These are phyloP conservation scores for Phytophthora quininea DNA, from an alignment of 352 stramenopile species.

Conservation along the genomic window DNA sequence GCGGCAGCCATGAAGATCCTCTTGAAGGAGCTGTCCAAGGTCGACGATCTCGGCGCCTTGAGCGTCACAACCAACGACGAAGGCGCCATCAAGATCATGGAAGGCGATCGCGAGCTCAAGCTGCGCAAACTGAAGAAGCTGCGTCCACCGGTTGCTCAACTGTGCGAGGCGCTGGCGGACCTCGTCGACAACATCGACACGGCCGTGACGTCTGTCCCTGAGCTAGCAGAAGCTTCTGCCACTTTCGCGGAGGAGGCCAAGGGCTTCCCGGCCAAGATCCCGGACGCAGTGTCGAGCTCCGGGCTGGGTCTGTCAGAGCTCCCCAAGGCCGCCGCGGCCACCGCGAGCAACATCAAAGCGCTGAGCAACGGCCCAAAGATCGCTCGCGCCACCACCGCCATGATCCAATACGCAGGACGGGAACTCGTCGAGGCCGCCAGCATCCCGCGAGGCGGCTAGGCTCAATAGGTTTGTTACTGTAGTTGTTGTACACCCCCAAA, in stretches of 20 bases:
- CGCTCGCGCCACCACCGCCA: slow-evolving; percentile 45
- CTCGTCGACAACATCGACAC: slow-evolving; percentile 61
- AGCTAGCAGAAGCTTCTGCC: slow-evolving; percentile 45
- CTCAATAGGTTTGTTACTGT: background rate
- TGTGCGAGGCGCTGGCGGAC: slow-evolving; percentile 56
- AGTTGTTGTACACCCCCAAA: background rate
- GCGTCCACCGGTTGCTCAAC: slow-evolving; percentile 38
- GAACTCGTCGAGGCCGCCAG: slow-evolving; percentile 49
- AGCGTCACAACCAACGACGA: slow-evolving; percentile 45
- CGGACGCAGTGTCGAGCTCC: slow-evolving; percentile 45
- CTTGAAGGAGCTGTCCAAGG: slow-evolving; percentile 51
- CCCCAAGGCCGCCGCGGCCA: slow-evolving; percentile 43
- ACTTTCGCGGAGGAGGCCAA: slow-evolving; percentile 49
- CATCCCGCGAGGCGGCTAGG: slow-evolving; percentile 47
- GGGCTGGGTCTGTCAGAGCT: slow-evolving; percentile 51
- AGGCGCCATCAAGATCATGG: slow-evolving; percentile 49
- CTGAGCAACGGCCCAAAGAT: slow-evolving; percentile 58
- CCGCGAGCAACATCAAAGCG: slow-evolving; percentile 49
- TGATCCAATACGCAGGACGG: slow-evolving; percentile 56
- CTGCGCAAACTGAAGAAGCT: slow-evolving; percentile 57
- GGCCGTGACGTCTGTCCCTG: slow-evolving; percentile 49
- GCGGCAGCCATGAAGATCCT: slow-evolving; percentile 44
- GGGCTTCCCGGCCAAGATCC: slow-evolving; percentile 46
- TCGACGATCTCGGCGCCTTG: slow-evolving; percentile 43
- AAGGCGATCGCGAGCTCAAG: slow-evolving; percentile 50